These are phyloP conservation scores for Pichiaceae sp. DNA, from an alignment of 1,139 yeast species.

Conservation along the genomic window DNA sequence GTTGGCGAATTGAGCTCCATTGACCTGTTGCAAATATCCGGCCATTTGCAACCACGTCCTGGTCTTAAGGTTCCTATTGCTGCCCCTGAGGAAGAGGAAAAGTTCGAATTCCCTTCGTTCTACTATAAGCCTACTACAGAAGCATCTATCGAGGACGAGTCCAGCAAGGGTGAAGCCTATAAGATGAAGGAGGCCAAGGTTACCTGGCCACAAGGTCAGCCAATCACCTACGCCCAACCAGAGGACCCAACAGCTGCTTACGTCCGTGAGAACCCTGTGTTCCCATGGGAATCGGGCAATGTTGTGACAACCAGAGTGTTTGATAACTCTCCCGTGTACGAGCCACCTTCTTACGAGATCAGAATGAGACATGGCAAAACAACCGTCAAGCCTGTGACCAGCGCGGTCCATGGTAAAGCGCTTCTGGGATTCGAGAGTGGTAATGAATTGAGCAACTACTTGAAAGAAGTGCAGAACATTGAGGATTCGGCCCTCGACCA, in stretches of 20 bases:
- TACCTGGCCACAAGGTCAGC: slow-evolving; percentile 5
- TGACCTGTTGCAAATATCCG: slow-evolving; percentile 12
- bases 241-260: slow-evolving; percentile 9
- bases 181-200: slow-evolving; percentile 26
- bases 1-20: slow-evolving; percentile 3
- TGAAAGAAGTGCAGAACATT: slow-evolving; percentile 9
- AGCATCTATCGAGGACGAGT: slow-evolving; percentile 9
- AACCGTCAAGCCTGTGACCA: slow-evolving; percentile 1
- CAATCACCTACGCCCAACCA: not conserved
- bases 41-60: slow-evolving; percentile 15
- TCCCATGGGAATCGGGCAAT: slow-evolving; percentile 33
- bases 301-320: slow-evolving; percentile 14
- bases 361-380: slow-evolving; percentile 4
- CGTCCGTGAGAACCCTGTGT: slow-evolving; percentile 26
- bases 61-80: not conserved
- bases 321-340: slow-evolving; percentile 6
- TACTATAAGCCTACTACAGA: slow-evolving; percentile 10
- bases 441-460: slow-evolving; percentile 14
- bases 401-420: not conserved
- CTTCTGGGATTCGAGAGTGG: slow-evolving; percentile 20
- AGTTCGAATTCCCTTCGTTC: slow-evolving; percentile 11
- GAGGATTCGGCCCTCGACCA: slow-evolving; percentile 4
- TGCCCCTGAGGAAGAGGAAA: slow-evolving; percentile 4
- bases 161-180: slow-evolving; percentile 30
- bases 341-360: slow-evolving; percentile 11